Evolutionary conservation across 116 monocot species (phyloP).

Genomic region (Trichopus zeylanicus): DNA sequence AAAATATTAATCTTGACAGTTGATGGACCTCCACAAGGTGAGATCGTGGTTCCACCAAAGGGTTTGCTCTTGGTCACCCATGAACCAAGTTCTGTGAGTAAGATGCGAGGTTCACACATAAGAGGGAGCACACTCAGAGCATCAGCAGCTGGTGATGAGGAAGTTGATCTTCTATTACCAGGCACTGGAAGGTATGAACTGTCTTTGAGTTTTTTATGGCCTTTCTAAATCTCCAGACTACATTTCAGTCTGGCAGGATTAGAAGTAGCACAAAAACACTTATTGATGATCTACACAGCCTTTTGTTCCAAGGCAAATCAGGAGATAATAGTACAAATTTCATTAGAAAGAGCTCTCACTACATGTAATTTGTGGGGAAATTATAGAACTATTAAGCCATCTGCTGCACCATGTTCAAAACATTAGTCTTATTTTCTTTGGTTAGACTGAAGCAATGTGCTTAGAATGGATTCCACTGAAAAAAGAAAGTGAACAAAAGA

Average conservation of each 20-base stretch:
- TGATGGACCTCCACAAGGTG: constrained; percentile 28
- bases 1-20: constrained; percentile 3
- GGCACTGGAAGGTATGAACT: constrained; percentile 65
- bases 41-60: constrained; percentile 34
- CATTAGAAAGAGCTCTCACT: too few relatives aligned
- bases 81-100: constrained; percentile 59
- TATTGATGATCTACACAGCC: not conserved
- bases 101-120: constrained; percentile 72
- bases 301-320: too few relatives aligned
- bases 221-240: not conserved
- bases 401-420: too few relatives aligned
- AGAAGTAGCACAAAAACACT: not conserved
- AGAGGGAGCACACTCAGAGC: constrained; percentile 85
- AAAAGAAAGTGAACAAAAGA: too few relatives aligned
- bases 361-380: too few relatives aligned
- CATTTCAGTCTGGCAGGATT: not conserved
- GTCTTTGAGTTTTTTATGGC: not conserved
- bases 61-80: constrained; percentile 81
- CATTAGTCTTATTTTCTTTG: too few relatives aligned
- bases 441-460: too few relatives aligned
- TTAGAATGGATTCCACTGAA: too few relatives aligned
- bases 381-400: too few relatives aligned
- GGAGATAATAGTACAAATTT: too few relatives aligned
- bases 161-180: constrained; percentile 95
- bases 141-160: constrained; percentile 72